Base-by-base conservation (phyloP, 2,329 filamentous ascomycete genomes). In the Microsporum canis region DNA sequence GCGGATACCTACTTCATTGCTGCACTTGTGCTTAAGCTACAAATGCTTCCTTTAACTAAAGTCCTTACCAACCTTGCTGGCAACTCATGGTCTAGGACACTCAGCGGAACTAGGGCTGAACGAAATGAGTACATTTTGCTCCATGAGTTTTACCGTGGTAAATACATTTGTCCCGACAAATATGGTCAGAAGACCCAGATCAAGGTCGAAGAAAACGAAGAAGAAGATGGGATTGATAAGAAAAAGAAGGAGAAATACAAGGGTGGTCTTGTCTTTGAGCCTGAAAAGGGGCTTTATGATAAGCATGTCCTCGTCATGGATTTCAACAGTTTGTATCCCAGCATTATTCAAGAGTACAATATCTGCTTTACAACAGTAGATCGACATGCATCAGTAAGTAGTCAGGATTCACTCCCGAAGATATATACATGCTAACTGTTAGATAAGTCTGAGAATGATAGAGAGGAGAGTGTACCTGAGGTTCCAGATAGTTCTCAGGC, bases 191-290 rank as follows among this genome's bases (percentile, higher is more conserved):
- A 87, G 67, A 85, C 85, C 12, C 88, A 89, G 63, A 81, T 84
- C 57, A 88, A 88, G 68, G 76, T 77, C 14, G 88, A 90, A 60
- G 89, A 91, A 59, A 88, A 90, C 23, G 86, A 88, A 5, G 76
- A 89, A 56, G 88, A 87, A 27, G 83, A 84, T 58, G 82, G 84
- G 58, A 77, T 72, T 1, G 88, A 90, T 65, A 84, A 82, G 63
- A 99, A 96, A 77, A 99, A 97, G 80, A 99, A 96, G 75, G 95
- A 99, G 77, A 99, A 97, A 75, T 99, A 88, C 80, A 97, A 99
- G 78, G 94, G 94, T 71, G 94, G 95, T 80, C 85, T 99, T 36
- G 94, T 99, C 61, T 97, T 99, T 68, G 94, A 99, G 73, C 94
- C 94, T 3, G 91, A 97, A 73, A 96, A 92, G 74, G 94, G 95